A percentile compares a stretch with the other conserved stretches of the same genome.
Evolutionary conservation across 148 eudicot species (phyloP).

Genomic region (Chenopodium formosanum): DNA sequence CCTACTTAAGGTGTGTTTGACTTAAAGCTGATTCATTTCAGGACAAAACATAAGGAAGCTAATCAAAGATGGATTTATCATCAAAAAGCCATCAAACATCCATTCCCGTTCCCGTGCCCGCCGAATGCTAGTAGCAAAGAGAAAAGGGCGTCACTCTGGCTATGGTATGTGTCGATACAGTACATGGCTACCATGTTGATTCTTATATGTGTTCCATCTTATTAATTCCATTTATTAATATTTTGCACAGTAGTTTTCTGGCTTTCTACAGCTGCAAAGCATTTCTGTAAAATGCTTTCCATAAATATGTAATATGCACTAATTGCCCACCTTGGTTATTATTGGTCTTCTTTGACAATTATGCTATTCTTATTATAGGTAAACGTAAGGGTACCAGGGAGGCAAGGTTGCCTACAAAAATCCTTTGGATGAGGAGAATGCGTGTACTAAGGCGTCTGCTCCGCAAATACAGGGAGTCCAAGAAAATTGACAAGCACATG

Average conservation of each 20-base stretch:
- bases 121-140: conserved; percentile 58
- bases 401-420: conserved; percentile 55
- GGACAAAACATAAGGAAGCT: conserved; percentile 60
- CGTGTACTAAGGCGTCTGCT: conserved; percentile 56
- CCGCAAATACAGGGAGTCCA: conserved; percentile 55
- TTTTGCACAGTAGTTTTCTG: neutral
- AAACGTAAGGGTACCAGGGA: conserved; percentile 61
- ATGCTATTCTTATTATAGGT: conserved; percentile 26
- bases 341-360: neutral
- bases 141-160: conserved; percentile 67
- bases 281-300: too few relatives aligned
- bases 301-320: neutral
- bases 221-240: neutral
- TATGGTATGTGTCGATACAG: conserved; percentile 36
- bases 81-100: conserved; percentile 54
- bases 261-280: neutral
- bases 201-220: neutral
- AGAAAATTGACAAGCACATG: conserved; percentile 64
- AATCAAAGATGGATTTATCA: conserved; percentile 62
- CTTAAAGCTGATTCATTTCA: conserved; percentile 13
- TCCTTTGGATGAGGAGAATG: conserved; percentile 69
- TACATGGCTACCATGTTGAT: neutral
- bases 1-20: neutral
- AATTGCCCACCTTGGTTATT: neutral
- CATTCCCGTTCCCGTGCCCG: conserved; percentile 61